These are phyloP conservation scores for Leptographium flavum DNA, from an alignment of 2,329 filamentous ascomycete species.

Conservation along the genomic window DNA sequence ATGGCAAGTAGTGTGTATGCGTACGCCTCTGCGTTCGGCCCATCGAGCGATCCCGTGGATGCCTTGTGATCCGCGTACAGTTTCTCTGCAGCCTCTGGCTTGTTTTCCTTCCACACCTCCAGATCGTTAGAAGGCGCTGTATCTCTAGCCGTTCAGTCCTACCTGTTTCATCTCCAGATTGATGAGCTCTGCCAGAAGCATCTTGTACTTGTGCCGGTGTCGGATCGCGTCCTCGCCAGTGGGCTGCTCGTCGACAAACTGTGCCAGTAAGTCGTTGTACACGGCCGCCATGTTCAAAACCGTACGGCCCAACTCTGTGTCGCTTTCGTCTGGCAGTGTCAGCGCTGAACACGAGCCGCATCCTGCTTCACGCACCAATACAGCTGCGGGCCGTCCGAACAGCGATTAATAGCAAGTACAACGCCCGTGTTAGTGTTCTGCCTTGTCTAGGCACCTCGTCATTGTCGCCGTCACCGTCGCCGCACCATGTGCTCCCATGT, in stretches of 20 bases:
- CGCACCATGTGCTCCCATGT: constrained; percentile 19
- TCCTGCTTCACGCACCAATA: constrained; percentile 35
- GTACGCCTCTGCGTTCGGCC: constrained; percentile 41
- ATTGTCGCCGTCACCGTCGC: neutral
- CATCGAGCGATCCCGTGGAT: constrained; percentile 26
- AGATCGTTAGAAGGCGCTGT: neutral
- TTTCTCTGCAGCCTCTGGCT: neutral
- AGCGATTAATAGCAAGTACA: constrained; percentile 4
- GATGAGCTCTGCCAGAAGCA: constrained; percentile 46
- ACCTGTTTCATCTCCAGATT: constrained; percentile 54
- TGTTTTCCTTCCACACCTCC: neutral
- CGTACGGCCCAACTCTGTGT: constrained; percentile 42
- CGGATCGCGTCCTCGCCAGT: constrained; percentile 14
- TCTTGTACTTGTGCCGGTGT: constrained; percentile 12
- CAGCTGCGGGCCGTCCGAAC: constrained; percentile 30
- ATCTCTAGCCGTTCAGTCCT: neutral
- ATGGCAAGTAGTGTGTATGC: constrained; percentile 60
- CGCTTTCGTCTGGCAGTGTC: constrained; percentile 26
- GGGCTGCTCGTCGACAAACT: constrained; percentile 13
- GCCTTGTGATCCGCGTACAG: constrained; percentile 40
- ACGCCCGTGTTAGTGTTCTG: neutral
- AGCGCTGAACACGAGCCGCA: neutral
- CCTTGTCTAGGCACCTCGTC: neutral
- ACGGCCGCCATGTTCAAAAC: constrained; percentile 50
- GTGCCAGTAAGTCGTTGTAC: constrained; percentile 24